Conservation (phyloP, 768 basidiomycete genomes). For the Ramaria rubella region DNA sequence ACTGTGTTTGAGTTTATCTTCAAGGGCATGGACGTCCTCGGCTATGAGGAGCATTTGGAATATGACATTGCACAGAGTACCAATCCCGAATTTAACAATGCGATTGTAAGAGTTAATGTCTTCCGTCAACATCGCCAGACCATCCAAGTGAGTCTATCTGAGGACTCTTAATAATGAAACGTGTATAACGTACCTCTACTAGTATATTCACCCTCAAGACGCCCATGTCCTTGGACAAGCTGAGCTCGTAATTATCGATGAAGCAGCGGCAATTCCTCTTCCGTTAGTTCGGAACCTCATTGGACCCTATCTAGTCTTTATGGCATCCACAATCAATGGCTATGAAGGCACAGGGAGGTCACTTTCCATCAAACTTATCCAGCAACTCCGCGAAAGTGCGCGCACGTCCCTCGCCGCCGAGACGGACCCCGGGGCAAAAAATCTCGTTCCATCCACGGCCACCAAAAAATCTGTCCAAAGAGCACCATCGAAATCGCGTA, state of each 20-base stretch:
- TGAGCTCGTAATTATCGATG: slow-evolving; percentile 95
- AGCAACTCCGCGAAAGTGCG: slow-evolving; percentile 90
- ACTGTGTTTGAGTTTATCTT: slow-evolving; percentile 98
- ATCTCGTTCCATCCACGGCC: slow-evolving; percentile 31
- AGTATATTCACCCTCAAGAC: slow-evolving; percentile 99
- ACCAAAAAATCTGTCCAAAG: slow-evolving; percentile 47
- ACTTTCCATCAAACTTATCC: slow-evolving; percentile 93
- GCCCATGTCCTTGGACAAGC: slow-evolving; percentile 97
- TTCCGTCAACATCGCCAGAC: slow-evolving; percentile 93
- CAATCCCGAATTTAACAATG: slow-evolving; percentile 91
- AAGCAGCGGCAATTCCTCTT: slow-evolving; percentile 96
- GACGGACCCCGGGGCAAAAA: slow-evolving; percentile 40
- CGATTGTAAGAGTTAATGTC: slow-evolving; percentile 91
- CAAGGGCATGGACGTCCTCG: slow-evolving; percentile 90
- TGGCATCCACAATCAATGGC: slow-evolving; percentile 99
- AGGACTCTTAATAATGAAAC: background rate
- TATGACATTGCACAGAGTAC: slow-evolving; percentile 95
- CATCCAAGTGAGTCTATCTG: slow-evolving; percentile 62
- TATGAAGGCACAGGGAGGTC: slow-evolving; percentile 99
- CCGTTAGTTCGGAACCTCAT: slow-evolving; percentile 93
- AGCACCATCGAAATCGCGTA: slow-evolving; percentile 60
- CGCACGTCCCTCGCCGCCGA: slow-evolving; percentile 71
- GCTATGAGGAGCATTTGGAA: slow-evolving; percentile 96
- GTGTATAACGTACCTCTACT: slow-evolving; percentile 1
- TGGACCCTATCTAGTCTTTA: slow-evolving; percentile 92